These are phyloP conservation scores for Annulohypoxylon stygium DNA, from an alignment of 495 filamentous ascomycete species.

Conservation along the genomic window DNA sequence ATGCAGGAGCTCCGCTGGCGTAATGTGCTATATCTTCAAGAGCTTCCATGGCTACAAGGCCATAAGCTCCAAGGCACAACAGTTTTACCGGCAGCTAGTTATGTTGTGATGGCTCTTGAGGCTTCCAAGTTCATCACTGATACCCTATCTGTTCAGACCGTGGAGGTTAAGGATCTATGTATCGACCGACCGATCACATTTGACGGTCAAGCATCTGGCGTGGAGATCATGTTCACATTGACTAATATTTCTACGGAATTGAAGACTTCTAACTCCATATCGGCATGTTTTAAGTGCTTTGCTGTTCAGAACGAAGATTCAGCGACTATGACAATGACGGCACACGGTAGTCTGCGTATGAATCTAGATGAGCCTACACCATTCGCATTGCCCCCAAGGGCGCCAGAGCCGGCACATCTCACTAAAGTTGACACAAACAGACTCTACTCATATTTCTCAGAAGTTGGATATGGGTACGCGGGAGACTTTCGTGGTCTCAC, in stretches of 20 bases:
- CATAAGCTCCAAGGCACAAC: background rate
- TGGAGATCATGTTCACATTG: too few species aligned
- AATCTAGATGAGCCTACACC: background rate
- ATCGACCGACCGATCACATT: too few species aligned
- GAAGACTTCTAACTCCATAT: too few species aligned
- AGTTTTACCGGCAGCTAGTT: background rate
- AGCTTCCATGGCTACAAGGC: background rate
- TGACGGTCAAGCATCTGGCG: too few species aligned
- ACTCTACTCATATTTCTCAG: background rate
- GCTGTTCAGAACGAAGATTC: background rate
- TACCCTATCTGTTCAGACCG: too few species aligned
- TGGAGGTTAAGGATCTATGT: too few species aligned
- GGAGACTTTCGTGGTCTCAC: too few species aligned
- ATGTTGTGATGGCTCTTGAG: background rate
- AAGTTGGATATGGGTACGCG: slow-evolving; percentile 4
- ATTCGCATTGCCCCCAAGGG: background rate
- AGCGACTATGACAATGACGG: background rate
- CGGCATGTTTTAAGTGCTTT: background rate
- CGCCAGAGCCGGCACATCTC: background rate
- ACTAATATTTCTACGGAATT: too few species aligned
- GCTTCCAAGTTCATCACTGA: too few species aligned
- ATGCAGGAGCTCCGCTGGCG: too few species aligned
- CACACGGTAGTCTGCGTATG: background rate
- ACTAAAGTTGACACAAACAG: background rate
- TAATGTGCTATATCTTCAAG: background rate